These are phyloP conservation scores for Botrytis byssoidea DNA, from an alignment of 2,329 filamentous ascomycete species.

Conservation along the genomic window DNA sequence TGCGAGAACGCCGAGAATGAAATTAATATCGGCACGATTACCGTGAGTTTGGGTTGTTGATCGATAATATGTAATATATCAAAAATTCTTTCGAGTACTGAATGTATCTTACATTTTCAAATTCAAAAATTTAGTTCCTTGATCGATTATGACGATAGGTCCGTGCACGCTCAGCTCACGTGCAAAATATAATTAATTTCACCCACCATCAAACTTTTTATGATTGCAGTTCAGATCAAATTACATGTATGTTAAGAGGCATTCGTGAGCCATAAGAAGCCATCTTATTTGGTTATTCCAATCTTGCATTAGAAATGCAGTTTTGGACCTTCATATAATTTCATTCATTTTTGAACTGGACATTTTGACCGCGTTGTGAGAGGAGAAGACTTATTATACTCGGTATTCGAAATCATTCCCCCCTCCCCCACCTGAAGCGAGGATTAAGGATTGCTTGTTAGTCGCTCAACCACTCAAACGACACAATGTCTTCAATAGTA, in stretches of 20 bases:
- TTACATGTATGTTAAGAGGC: neutral
- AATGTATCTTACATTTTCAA: neutral
- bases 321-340: neutral
- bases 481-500: neutral
- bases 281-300: neutral
- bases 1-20: neutral
- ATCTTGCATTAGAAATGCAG: neutral
- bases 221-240: neutral
- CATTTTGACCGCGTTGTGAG: neutral
- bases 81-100: slow-evolving; percentile 10
- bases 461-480: neutral
- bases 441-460: neutral
- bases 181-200: slow-evolving; percentile 1
- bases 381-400: neutral
- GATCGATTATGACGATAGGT: slow-evolving; percentile 12
- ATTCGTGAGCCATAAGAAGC: neutral
- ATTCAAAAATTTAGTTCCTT: slow-evolving; percentile 21
- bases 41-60: neutral
- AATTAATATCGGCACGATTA: neutral
- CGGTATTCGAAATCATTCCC: neutral
- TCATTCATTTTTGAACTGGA: neutral
- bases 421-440: slow-evolving; percentile 10
- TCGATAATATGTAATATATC: slow-evolving; percentile 3
- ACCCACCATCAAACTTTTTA: slow-evolving; percentile 14
- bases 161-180: slow-evolving; percentile 14